These are phyloP conservation scores for Diplocarpon rosae DNA, from an alignment of 2,329 filamentous ascomycete genomes.

Conservation along the genomic window DNA sequence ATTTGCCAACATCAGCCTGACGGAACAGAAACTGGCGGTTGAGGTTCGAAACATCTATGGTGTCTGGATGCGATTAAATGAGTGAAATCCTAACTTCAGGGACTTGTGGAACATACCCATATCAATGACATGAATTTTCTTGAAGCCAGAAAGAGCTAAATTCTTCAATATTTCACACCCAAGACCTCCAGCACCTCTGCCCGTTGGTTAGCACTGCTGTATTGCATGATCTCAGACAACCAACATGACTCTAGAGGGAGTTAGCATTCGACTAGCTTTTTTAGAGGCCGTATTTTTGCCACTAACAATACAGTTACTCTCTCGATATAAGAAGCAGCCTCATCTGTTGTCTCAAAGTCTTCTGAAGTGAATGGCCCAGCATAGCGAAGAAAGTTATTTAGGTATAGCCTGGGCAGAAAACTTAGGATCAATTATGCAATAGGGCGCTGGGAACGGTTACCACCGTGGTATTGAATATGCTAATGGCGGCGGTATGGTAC, in stretches of 20 bases:
- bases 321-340: constrained; percentile 46
- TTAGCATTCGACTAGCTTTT: constrained; percentile 21
- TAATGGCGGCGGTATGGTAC: constrained; percentile 5
- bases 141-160: constrained; percentile 88
- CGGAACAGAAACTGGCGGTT: constrained; percentile 97
- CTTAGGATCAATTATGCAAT: constrained; percentile 1
- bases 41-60: constrained; percentile 95
- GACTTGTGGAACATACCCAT: constrained; percentile 56
- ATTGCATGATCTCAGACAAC: constrained; percentile 10
- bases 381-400: constrained; percentile 69
- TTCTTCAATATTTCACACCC: constrained; percentile 97
- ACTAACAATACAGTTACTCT: constrained; percentile 63
- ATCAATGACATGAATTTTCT: constrained; percentile 95
- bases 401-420: constrained; percentile 55
- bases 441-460: constrained; percentile 9
- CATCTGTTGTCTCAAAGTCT: constrained; percentile 35
- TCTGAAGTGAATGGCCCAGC: constrained; percentile 73
- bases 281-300: not conserved
- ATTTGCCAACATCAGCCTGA: constrained; percentile 79
- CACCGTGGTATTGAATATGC: constrained; percentile 13
- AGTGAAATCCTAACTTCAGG: not conserved
- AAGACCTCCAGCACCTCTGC: constrained; percentile 80
- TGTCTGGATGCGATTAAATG: constrained; percentile 47
- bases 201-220: constrained; percentile 12
- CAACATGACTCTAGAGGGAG: constrained; percentile 23